These are phyloP conservation scores for Aspergillus arachidicola DNA, from an alignment of 2,329 filamentous ascomycete genomes.

Conservation along the genomic window DNA sequence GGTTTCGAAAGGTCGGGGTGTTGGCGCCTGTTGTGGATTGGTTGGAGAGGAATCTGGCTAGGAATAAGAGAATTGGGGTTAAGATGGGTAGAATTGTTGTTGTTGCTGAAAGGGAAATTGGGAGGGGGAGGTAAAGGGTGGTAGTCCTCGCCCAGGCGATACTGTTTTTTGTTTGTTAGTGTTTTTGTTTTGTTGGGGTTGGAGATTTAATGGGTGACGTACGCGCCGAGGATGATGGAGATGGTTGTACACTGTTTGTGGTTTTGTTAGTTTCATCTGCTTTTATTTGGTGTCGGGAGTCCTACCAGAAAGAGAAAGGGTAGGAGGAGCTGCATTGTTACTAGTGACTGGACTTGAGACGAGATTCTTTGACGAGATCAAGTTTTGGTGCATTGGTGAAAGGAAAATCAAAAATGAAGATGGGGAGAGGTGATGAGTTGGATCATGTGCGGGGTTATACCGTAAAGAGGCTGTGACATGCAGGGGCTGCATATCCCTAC, in stretches of 20 bases:
- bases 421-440: neutral
- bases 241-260: neutral
- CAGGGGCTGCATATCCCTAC: neutral
- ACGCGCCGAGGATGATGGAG: constrained; percentile 23
- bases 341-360: neutral
- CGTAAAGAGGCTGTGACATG: neutral
- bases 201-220: constrained; percentile 1
- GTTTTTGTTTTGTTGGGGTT: neutral
- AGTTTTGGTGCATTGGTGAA: neutral
- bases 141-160: constrained; percentile 31
- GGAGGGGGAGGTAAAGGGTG: constrained; percentile 28
- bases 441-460: neutral
- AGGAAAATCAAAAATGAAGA: neutral
- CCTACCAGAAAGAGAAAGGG: neutral
- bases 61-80: constrained; percentile 3
- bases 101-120: constrained; percentile 25
- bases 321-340: neutral
- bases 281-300: neutral
- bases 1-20: neutral
- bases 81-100: constrained; percentile 25
- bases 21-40: neutral
- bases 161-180: constrained; percentile 14
- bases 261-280: neutral
- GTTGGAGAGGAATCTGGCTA: constrained; percentile 15
- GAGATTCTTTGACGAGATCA: neutral